Conservation (phyloP, 1,284 basidiomycete genomes). For the Stereum hirsutum region DNA sequence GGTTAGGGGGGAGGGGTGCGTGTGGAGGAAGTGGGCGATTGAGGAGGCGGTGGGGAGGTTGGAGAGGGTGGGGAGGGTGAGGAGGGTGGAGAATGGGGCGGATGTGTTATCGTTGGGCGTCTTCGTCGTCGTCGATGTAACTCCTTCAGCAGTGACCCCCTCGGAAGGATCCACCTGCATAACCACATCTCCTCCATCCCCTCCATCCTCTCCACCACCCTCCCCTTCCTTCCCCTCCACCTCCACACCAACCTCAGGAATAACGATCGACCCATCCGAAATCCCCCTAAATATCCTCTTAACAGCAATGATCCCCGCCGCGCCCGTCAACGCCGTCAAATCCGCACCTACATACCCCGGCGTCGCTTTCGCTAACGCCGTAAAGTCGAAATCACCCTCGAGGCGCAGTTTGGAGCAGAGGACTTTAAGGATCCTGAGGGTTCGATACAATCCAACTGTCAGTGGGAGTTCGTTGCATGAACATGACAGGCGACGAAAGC, state of each 20-base stretch:
- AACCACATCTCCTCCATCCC: constrained; percentile 26
- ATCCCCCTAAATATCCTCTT: constrained; percentile 91
- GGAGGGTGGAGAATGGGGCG: constrained; percentile 35
- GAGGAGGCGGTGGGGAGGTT: constrained; percentile 52
- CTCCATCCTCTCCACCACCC: constrained; percentile 1
- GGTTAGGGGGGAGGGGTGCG: constrained; percentile 77
- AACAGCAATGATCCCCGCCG: constrained; percentile 92
- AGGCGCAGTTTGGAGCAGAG: constrained; percentile 69
- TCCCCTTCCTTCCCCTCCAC: constrained; percentile 7
- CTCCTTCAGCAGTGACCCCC: constrained; percentile 11
- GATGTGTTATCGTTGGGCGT: constrained; percentile 13
- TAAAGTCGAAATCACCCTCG: constrained; percentile 78
- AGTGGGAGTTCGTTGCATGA: no score
- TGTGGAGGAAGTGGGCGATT: constrained; percentile 83
- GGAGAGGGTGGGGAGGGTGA: constrained; percentile 25
- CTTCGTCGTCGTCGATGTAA: constrained; percentile 6
- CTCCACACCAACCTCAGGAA: constrained; percentile 34
- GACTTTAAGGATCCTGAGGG: constrained; percentile 69
- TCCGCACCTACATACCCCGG: constrained; percentile 98
- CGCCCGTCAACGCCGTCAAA: constrained; percentile 82
- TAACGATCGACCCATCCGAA: constrained; percentile 53
- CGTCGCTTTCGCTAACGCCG: constrained; percentile 80
- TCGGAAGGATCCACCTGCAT: constrained; percentile 41
- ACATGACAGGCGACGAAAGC: no score
- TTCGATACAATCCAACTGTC: background rate